Conservation (phyloP, 345 rosid species). For the Arabidopsis suecica region DNA sequence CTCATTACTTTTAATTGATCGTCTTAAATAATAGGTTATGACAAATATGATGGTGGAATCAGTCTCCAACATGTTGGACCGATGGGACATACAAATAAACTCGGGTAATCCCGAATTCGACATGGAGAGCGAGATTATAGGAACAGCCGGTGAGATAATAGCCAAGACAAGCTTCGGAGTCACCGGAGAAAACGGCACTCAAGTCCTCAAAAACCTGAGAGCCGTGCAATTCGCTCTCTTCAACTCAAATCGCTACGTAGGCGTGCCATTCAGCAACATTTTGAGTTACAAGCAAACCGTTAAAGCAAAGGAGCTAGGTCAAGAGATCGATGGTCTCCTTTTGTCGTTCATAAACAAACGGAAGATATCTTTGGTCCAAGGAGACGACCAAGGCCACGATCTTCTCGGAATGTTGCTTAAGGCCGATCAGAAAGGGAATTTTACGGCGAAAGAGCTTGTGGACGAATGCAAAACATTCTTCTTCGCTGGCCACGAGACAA, state of each 20-base stretch:
- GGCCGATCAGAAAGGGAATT: conserved; percentile 44
- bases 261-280: conserved; percentile 73
- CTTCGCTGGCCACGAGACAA: conserved; percentile 95
- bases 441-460: conserved; percentile 66
- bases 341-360: conserved; percentile 61
- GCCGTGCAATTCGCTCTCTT: conserved; percentile 77
- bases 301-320: conserved; percentile 64
- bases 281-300: conserved; percentile 57
- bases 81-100: conserved; percentile 58
- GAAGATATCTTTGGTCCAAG: conserved; percentile 33
- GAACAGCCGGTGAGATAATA: conserved; percentile 82
- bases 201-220: conserved; percentile 69
- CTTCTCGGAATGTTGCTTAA: conserved; percentile 67
- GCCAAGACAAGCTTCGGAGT: conserved; percentile 92
- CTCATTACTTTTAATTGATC: conserved; percentile 18
- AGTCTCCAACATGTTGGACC: conserved; percentile 68
- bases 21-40: conserved; percentile 59
- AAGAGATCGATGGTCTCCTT: conserved; percentile 74
- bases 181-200: conserved; percentile 55
- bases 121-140: conserved; percentile 69
- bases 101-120: conserved; percentile 64
- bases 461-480: conserved; percentile 98
- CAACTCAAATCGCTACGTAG: conserved; percentile 78
- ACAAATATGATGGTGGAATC: conserved; percentile 84
- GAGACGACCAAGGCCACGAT: conserved; percentile 43